These are phyloP conservation scores for Porcisia hertigi DNA, from an alignment of 208 protist species.

Conservation along the genomic window DNA sequence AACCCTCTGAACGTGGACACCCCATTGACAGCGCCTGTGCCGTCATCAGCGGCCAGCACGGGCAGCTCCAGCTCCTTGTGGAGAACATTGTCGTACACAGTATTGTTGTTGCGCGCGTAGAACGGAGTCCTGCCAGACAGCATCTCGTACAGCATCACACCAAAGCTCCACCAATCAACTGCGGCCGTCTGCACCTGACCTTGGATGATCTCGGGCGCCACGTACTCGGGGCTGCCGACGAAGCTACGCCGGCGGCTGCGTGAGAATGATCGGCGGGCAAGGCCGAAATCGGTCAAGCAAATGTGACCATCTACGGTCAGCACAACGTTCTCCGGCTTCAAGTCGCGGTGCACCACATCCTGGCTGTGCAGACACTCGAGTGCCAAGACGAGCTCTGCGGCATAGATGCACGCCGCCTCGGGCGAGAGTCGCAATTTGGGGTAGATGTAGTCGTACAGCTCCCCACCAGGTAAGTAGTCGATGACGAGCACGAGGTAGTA, in stretches of 20 bases:
- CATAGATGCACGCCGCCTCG: conserved; percentile 79
- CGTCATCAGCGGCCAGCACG: conserved; percentile 10
- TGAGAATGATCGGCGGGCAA: conserved; percentile 79
- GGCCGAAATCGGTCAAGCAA: conserved; percentile 88
- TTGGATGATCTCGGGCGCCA: conserved; percentile 92
- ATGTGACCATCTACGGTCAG: conserved; percentile 82
- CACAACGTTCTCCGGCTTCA: conserved; percentile 93
- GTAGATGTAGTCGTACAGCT: conserved; percentile 94
- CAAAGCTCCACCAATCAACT: conserved; percentile 97
- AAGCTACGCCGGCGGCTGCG: conserved; percentile 75
- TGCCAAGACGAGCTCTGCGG: conserved; percentile 90
- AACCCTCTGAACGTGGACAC: conserved; percentile 34
- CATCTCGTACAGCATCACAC: conserved; percentile 96
- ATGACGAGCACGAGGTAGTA: conserved; percentile 91
- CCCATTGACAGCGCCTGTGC: conserved; percentile 5
- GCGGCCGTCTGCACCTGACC: conserved; percentile 89
- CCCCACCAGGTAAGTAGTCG: conserved; percentile 94
- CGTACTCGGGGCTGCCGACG: conserved; percentile 89
- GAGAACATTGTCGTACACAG: conserved; percentile 80
- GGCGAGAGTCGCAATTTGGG: conserved; percentile 44
- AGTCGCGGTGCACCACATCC: conserved; percentile 86
- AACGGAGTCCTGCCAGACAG: conserved; percentile 91
- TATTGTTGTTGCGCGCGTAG: conserved; percentile 84
- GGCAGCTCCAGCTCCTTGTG: conserved; percentile 49
- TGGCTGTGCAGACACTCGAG: conserved; percentile 88